These are phyloP conservation scores for Pseudevernia furfuracea DNA, from an alignment of 495 filamentous ascomycete genomes.

Conservation along the genomic window DNA sequence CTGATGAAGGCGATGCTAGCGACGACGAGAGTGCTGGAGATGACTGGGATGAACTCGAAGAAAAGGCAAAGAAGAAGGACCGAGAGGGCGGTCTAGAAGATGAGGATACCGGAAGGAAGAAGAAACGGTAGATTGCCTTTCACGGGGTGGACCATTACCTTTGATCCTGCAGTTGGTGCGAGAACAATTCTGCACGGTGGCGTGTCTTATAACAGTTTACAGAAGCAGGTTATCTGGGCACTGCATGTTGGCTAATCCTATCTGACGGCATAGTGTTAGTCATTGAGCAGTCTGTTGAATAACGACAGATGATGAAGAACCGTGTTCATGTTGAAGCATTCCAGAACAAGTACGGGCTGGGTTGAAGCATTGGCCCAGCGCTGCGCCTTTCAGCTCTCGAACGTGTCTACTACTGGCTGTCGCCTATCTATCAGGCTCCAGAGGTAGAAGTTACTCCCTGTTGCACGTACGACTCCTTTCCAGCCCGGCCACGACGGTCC, in stretches of 20 bases:
- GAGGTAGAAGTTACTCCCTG: no score
- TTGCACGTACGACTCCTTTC: no score
- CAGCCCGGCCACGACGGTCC: no score
- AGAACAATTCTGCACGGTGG: not conserved
- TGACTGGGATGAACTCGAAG: constrained; percentile 88
- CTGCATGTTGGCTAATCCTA: not conserved
- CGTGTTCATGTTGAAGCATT: not conserved
- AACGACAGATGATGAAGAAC: not conserved
- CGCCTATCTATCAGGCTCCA: no score
- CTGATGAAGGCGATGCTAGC: constrained; percentile 63
- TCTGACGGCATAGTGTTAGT: not conserved
- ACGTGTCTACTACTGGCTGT: no score
- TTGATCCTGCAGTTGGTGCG: not conserved
- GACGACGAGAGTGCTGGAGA: constrained; percentile 78
- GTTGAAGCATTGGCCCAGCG: no score
- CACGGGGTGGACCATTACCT: not conserved
- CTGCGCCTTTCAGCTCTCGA: no score
- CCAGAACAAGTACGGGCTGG: no score
- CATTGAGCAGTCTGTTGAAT: not conserved
- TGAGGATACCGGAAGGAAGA: constrained; percentile 56
- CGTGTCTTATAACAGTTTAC: not conserved
- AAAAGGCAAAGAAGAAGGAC: constrained; percentile 84
- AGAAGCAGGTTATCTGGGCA: not conserved
- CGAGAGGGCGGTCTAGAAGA: constrained; percentile 64
- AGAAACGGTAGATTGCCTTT: constrained; percentile 38